Conservation (phyloP, 495 filamentous ascomycete species). For the Aspergillus mulundensis region DNA sequence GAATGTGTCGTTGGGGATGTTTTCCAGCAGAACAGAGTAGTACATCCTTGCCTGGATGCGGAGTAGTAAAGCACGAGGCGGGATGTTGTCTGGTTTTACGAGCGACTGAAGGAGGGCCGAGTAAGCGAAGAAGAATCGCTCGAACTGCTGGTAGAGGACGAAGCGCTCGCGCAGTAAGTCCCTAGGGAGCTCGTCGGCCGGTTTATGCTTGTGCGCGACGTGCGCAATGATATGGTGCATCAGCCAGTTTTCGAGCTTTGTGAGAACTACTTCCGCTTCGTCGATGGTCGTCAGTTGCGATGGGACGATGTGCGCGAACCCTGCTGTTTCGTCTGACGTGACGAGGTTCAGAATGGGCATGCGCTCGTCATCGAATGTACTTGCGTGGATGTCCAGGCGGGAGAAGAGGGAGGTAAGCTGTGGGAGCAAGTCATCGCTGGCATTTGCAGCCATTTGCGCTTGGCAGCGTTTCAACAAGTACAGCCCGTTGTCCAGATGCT, state of each 20-base stretch:
- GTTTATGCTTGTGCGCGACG: slow-evolving; percentile 2
- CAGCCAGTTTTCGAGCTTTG: slow-evolving; percentile 5
- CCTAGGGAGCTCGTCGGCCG: neutral
- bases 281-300: neutral
- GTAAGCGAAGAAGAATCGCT: neutral
- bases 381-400: slow-evolving; percentile 29
- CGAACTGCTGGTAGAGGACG: slow-evolving; percentile 2
- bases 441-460: neutral
- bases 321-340: neutral
- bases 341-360: neutral
- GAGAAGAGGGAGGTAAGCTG: slow-evolving; percentile 17
- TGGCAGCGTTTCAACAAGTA: slow-evolving; percentile 17
- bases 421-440: slow-evolving; percentile 14
- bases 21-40: slow-evolving; percentile 11
- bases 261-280: neutral
- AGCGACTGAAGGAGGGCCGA: neutral
- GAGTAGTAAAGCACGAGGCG: neutral
- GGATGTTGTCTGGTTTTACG: neutral
- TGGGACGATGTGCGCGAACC: neutral
- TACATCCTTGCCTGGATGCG: slow-evolving; percentile 6
- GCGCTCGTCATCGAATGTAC: slow-evolving; percentile 20
- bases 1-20: neutral
- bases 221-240: slow-evolving; percentile 7
- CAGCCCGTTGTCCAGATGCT: slow-evolving; percentile 26
- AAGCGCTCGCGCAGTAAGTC: neutral